Base-by-base conservation (phyloP, 2,329 filamentous ascomycete species). In the Ceratocystis papillata region DNA sequence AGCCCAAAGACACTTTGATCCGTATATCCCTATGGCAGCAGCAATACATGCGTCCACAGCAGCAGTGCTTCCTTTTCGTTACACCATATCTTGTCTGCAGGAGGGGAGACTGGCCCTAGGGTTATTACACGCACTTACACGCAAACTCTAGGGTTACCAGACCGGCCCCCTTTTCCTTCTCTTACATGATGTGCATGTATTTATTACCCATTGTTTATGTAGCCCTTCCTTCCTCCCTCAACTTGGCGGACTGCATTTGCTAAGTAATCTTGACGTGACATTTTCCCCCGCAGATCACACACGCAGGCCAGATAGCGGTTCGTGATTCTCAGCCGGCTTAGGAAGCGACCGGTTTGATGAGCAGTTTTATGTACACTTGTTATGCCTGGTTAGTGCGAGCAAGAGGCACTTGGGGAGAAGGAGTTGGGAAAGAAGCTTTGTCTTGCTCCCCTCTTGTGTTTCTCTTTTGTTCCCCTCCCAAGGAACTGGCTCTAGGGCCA, bases 281-380 rank as follows among this genome's bases (percentile, higher is more conserved):
- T 55, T 55, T 55, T 30, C n/a, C 48, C 46, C 20, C 15, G 8
- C 20, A 15, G 50, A 55, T 55, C 50, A 55, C 8, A 55, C 50
- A 33, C 30, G 25, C 25, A 55, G 28, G 20, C 20, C 30, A 28
- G 7, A 55, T 55, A 55, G 25, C 20, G 28, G 50, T 55, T 55
- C 2, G 25, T 48, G 20, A 28, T 55, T 55, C 50, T 55, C 25
- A 55, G 50, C 15, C 20, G 20, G 50, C 20, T 55, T 55, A 17
- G 20, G 28, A 55, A 55, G 50, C 50, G 20, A 25, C 50, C 50
- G 50, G 50, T 55, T 55, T 55, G 50, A 55, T 55, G 20, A 28
- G 50, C 50, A 28, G 50, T 55, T 28, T 55, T 20, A 28, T 55
- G 20, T 48, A n/a, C 20, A 7, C 6, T 7, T n/a, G 20, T 48